Percentiles rank a stretch among this genome's conserved stretches.
Conservation (phyloP, 805 yeast species). For the Blastobotrys muscicola region DNA sequence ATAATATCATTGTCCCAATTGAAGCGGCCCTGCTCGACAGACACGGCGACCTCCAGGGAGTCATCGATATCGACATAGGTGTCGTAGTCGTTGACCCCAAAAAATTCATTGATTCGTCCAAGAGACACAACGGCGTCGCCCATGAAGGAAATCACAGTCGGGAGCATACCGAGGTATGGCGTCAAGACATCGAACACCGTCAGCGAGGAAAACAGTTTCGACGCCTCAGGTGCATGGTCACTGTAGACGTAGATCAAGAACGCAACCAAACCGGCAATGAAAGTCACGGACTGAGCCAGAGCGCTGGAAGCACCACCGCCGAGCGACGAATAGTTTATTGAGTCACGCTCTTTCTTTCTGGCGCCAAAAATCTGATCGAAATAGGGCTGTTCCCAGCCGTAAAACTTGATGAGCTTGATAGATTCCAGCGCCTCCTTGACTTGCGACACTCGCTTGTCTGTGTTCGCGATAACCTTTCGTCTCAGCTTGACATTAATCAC, state of each 20-base stretch:
- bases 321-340: constrained; percentile 53
- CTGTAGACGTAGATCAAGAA: not conserved
- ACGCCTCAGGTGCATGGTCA: not conserved
- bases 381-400: constrained; percentile 88
- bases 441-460: constrained; percentile 67
- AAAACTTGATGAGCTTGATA: constrained; percentile 75
- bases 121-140: constrained; percentile 55
- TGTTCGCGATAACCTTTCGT: constrained; percentile 44
- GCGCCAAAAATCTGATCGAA: constrained; percentile 42
- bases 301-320: constrained; percentile 57
- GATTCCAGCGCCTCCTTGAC: constrained; percentile 72
- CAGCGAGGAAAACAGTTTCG: constrained; percentile 47
- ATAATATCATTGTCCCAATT: constrained; percentile 40
- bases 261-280: constrained; percentile 16
- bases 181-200: constrained; percentile 52
- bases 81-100: constrained; percentile 30
- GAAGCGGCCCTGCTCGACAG: constrained; percentile 43
- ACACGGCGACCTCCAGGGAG: constrained; percentile 32
- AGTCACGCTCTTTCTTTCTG: constrained; percentile 52
- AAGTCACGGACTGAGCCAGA: constrained; percentile 57
- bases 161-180: constrained; percentile 48
- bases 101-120: constrained; percentile 41
- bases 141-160: constrained; percentile 46
- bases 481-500: constrained; percentile 39
- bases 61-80: constrained; percentile 23